phyloP scores from a whole-genome alignment of 2,329 filamentous ascomycete genomes.

The Cladosporium sp. region DNA sequence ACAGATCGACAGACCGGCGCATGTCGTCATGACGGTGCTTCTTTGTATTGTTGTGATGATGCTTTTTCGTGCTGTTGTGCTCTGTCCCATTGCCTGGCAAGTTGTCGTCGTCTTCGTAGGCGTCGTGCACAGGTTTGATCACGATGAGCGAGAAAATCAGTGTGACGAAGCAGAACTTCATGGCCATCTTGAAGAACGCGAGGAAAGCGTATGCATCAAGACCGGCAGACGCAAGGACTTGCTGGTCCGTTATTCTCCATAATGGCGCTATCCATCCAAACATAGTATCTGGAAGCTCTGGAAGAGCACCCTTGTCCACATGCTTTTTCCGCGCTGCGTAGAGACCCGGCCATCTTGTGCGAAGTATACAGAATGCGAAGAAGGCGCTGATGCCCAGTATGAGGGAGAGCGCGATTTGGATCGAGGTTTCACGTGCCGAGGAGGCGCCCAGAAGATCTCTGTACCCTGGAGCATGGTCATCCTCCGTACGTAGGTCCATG shows the following conservation, averaged over 20 bases:
- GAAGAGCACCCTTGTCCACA: constrained; percentile 63
- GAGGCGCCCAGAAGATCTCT: constrained; percentile 27
- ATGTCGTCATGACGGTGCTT: constrained; percentile 1
- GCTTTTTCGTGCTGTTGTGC: constrained; percentile 21
- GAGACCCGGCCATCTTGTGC: constrained; percentile 85
- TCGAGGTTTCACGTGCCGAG: constrained; percentile 42
- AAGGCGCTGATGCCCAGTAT: constrained; percentile 68
- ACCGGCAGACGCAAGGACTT: constrained; percentile 83
- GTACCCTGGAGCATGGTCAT: constrained; percentile 7
- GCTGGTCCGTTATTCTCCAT: constrained; percentile 79
- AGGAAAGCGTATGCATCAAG: constrained; percentile 96
- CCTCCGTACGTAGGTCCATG: neutral
- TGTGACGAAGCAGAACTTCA: constrained; percentile 73
- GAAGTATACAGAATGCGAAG: constrained; percentile 72
- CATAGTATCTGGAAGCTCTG: constrained; percentile 74
- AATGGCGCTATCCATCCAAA: constrained; percentile 91
- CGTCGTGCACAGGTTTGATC: constrained; percentile 79
- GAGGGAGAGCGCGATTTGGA: constrained; percentile 69
- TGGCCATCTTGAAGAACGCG: constrained; percentile 92
- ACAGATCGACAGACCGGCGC: constrained; percentile 16
- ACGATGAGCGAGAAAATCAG: constrained; percentile 77
- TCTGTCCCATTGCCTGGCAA: constrained; percentile 19
- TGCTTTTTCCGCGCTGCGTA: constrained; percentile 86
- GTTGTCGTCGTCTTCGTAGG: constrained; percentile 50
- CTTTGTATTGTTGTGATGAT: constrained; percentile 23